Evolutionary conservation across 345 rosid genomes (phyloP), one percentile per base, ranked within the genome.

Genomic region (Sisymbrium altissimum): DNA sequence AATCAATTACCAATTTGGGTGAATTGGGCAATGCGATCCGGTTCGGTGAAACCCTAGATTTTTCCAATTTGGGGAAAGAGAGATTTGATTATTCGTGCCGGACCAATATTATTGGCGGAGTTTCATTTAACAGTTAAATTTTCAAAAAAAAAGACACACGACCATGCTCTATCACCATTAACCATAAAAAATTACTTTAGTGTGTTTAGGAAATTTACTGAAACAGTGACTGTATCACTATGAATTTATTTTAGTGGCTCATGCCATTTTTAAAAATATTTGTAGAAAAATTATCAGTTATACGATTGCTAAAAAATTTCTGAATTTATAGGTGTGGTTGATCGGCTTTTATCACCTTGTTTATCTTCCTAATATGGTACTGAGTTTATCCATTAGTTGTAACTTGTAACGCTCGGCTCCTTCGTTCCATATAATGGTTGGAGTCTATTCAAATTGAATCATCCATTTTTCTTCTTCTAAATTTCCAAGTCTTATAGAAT

Each of bases 11-110:
- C 12, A 44, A 59, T 1, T 59, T n/a, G 41, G 35, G 8, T 6
- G 35, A 17, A 6, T 64, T 8, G 44, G 23, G 57, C 6, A 2
- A 35, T 2, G 56, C 29, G 7, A 6, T 55, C 39, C 3, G 41
- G 1, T 55, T 55, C 43, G 49, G 5, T 25, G 46, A 40, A 59
- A 68, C 29, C 79, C 74, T 68, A 68, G 66, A 61, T 2, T 9
- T 17, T 60, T 30, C 13, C 18, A 58, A 66, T 48, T 66, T 57
- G 30, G 72, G 66, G 66, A 62, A 62, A 50, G 33, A 14, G 56
- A 33, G 41, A 11, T 36, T 29, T 13, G 44, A 43, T 12, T 18
- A 17, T 11, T 33, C 5, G 36, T 21, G 59, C 41, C 4, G 12
- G 48, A 58, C 12, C 25, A 35, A 19, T 48, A 2, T 9, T 48